Evolutionary conservation across 805 yeast genomes (phyloP).

Genomic region (Spathaspora arborariae): DNA sequence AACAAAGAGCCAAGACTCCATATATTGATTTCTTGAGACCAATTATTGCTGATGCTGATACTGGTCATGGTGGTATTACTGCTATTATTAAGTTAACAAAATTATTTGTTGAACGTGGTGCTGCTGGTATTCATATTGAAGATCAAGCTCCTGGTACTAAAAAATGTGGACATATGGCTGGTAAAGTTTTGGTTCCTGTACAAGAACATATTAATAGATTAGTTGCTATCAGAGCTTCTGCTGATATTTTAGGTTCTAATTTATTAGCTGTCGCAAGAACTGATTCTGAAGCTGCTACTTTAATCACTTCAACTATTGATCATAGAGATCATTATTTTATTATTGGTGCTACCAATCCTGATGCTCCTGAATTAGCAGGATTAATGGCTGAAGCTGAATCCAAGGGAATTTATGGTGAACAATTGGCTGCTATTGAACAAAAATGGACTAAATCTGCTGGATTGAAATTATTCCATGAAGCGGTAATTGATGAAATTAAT

Average conservation of each 20-base stretch:
- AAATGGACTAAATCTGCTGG: slow-evolving; percentile 84
- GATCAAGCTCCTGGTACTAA: slow-evolving; percentile 99
- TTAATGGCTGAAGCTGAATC: slow-evolving; percentile 80
- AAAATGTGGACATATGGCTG: slow-evolving; percentile 99
- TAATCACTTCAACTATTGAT: slow-evolving; percentile 90
- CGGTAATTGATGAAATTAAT: slow-evolving; percentile 79
- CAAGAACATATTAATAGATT: slow-evolving; percentile 96
- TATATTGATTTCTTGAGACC: slow-evolving; percentile 90
- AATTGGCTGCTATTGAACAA: slow-evolving; percentile 68
- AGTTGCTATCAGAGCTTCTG: slow-evolving; percentile 90
- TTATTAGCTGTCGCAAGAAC: slow-evolving; percentile 90
- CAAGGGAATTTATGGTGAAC: slow-evolving; percentile 67
- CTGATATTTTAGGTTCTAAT: slow-evolving; percentile 88
- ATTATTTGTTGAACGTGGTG: slow-evolving; percentile 95
- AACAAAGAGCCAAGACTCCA: slow-evolving; percentile 65
- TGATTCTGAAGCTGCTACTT: slow-evolving; percentile 96
- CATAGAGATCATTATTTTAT: slow-evolving; percentile 91
- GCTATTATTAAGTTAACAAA: slow-evolving; percentile 94
- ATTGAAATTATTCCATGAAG: slow-evolving; percentile 84
- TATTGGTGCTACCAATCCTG: slow-evolving; percentile 87
- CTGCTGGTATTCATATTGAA: slow-evolving; percentile 98
- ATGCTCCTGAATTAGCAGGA: slow-evolving; percentile 66
- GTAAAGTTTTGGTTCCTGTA: slow-evolving; percentile 94
- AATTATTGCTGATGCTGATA: slow-evolving; percentile 95
- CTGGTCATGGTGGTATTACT: slow-evolving; percentile 98